Conservation (phyloP, 306 rosid species). For the Trifolium subterraneum region DNA sequence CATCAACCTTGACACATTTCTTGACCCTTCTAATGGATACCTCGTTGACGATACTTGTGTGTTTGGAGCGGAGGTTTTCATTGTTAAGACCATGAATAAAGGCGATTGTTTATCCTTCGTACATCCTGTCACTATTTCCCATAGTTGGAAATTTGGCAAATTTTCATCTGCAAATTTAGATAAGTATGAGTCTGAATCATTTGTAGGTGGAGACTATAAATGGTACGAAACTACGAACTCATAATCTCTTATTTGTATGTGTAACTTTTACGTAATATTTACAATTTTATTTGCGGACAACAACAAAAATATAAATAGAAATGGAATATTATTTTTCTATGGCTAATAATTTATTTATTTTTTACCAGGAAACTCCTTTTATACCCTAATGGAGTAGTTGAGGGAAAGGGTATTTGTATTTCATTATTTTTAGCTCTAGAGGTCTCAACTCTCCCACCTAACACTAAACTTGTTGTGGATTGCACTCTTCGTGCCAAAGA, state of each 20-base stretch:
- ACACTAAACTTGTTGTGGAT: slow-evolving; percentile 35
- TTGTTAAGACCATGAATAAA: slow-evolving; percentile 19
- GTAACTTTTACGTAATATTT: too few relatives aligned
- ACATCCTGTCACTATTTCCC: background rate
- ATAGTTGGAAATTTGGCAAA: slow-evolving; percentile 40
- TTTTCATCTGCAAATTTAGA: background rate
- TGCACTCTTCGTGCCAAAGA: slow-evolving; percentile 34
- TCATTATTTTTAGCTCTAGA: slow-evolving; percentile 43
- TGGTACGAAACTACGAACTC: slow-evolving; percentile 45
- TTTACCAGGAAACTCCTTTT: slow-evolving; percentile 37
- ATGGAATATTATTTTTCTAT: too few relatives aligned
- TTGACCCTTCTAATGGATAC: slow-evolving; percentile 47
- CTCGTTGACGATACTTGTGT: slow-evolving; percentile 40
- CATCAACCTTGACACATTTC: slow-evolving; percentile 38
- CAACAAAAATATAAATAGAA: too few relatives aligned
- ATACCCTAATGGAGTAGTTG: slow-evolving; percentile 37
- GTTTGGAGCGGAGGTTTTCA: slow-evolving; percentile 50
- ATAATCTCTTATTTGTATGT: too few relatives aligned
- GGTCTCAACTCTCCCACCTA: slow-evolving; percentile 17
- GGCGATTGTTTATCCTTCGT: slow-evolving; percentile 41
- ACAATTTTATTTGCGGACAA: too few relatives aligned
- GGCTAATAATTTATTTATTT: too few relatives aligned
- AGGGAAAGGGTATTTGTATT: slow-evolving; percentile 41
- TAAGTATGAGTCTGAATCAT: slow-evolving; percentile 29
- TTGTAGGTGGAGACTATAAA: slow-evolving; percentile 44